Evolutionary conservation across 1,284 basidiomycete genomes (phyloP), one percentile per base, ranked within the genome.

Genomic region (Ganoderma sinense): DNA sequence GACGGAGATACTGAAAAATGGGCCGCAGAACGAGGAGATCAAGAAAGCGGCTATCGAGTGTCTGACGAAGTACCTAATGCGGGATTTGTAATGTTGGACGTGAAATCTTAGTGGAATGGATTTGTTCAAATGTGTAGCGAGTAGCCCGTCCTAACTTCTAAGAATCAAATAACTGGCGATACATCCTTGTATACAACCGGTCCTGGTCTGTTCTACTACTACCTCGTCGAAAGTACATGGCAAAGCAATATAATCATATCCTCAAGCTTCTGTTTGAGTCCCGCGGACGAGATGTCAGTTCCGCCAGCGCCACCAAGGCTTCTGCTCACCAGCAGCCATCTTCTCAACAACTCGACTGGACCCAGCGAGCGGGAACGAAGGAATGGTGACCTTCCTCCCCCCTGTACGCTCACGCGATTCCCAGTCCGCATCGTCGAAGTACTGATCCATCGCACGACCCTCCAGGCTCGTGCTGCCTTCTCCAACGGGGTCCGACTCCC

Each of bases 391-490:
- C 2, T 74, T 72, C 13, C 79, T 69, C 10, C 83, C 82, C 26
- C 74, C 78, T 33, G 71, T 75, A 40, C 77, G 73, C 69, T 84
- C 80, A 6, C 73, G 71, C 56, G 77, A 80, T 78, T 92, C 91
- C 91, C 91, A 92, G 69, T 91, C 89, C 6, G 85, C 83, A 71
- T 93, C 91, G 59, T 91, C 89, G 67, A 92, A 75, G 78, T 92
- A 92, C 59, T 78, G 82, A 71, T 87, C 85, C 45, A 90, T 81
- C 1, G 91, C 91, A 8, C 85, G 78, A 4, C 79, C 83, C 70
- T 88, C 87, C 55, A 89, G 71, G 60, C 74, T 79, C 1, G 43
- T 55, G 48, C 64, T 55, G 26, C 58, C 65, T 10, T 65, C 64
- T 5, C 41, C 53, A 36, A 55, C 33, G 29, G 29, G 2, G 13